Evolutionary conservation across 2,329 filamentous ascomycete genomes (phyloP), one percentile per base, ranked within the genome.

Genomic region (Epichloe aotearoae): DNA sequence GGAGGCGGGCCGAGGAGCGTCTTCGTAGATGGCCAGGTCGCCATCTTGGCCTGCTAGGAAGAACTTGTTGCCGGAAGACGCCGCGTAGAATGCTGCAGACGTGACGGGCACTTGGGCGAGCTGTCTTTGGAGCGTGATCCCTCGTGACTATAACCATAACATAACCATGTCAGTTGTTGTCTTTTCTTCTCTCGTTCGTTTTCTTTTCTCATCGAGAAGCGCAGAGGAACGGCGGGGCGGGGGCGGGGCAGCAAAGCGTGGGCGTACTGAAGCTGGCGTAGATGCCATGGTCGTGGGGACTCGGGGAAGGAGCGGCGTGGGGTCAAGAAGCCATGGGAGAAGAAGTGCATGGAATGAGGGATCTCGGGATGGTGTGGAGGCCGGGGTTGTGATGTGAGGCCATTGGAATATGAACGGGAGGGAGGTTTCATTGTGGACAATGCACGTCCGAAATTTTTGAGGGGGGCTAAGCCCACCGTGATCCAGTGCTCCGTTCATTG

Each of bases 21-120:
- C 58, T 52, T 75, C 66, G 58, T 80, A 82, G 49, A 83, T 59
- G 34, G 72, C 73, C 34, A 86, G 65, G 54, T 73, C 70, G 8
- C 73, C 73, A 52, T 84, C 81, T 61, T 85, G 79, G 40, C 75
- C 82, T 1, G 74, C 76, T 30, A 85, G 67, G 23, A 83, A 62
- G 48, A 75, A 73, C 19, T 62, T 56, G 20, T 55, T 55, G 10
- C 62, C 65, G 12, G 59, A 56, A 3, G 53, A 48, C 23, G 59
- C 56, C 3, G 61, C 61, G 58, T 73, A 74, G 56, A 83, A 77
- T 23, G 71, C 72, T 34, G 84, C 67, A 3, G 79, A 78, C 20
- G 82, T 84, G 51, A 84, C 70, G 45, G 82, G 80, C 50, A 70
- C 73, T 26, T 76, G 67, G 30, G 72, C 66, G 47, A 72, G 66